Conservation (phyloP, 2,329 filamentous ascomycete species). For the Parastagonospora avenae region DNA sequence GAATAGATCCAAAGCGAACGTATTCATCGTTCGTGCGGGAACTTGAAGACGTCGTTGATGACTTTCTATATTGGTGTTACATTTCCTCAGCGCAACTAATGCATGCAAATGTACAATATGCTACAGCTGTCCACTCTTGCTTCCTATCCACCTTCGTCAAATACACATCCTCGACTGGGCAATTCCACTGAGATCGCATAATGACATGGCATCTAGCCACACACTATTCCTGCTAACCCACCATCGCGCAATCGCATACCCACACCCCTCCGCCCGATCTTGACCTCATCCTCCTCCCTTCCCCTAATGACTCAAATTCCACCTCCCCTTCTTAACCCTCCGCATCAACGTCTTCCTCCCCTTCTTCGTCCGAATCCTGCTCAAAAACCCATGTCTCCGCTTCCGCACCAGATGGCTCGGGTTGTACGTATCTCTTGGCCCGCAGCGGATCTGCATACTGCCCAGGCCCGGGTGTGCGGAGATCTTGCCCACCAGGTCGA, state of each 20-base stretch:
- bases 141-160: neutral
- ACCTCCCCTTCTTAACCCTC: slow-evolving; percentile 59
- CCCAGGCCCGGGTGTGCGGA: slow-evolving; percentile 45
- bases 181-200: too few relatives aligned
- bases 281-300: too few relatives aligned
- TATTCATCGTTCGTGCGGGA: neutral
- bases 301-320: slow-evolving; percentile 42
- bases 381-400: slow-evolving; percentile 65
- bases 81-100: neutral
- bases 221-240: neutral
- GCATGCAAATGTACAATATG: slow-evolving; percentile 15
- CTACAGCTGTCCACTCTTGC: slow-evolving; percentile 6
- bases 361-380: slow-evolving; percentile 57
- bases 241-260: neutral
- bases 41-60: neutral
- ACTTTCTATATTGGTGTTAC: neutral
- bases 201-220: too few relatives aligned
- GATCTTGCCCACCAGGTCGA: slow-evolving; percentile 44
- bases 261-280: too few relatives aligned
- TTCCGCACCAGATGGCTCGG: slow-evolving; percentile 66
- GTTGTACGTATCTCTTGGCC: slow-evolving; percentile 62
- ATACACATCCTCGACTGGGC: too few relatives aligned
- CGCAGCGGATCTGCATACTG: slow-evolving; percentile 51
- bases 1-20: neutral
- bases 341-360: slow-evolving; percentile 61